Evolutionary conservation across 1,284 basidiomycete species (phyloP), one percentile per base, ranked within the genome.

Genomic region (Trametes versicolor): DNA sequence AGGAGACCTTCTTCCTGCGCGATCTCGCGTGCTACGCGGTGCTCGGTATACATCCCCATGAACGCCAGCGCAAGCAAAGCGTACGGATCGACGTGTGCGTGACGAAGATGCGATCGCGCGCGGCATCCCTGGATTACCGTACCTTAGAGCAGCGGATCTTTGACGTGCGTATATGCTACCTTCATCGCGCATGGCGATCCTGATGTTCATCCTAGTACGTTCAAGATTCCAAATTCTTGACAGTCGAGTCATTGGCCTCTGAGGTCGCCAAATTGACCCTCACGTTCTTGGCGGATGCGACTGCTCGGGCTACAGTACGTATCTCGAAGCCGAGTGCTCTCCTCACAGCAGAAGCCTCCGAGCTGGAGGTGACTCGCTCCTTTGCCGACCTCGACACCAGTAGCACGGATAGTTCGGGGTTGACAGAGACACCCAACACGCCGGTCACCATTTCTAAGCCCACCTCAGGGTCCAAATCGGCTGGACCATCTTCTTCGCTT

Each of bases 241-340:
- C 94, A 0, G 80, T 96, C 58, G 94, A 97, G 76, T 86, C 91
- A 0, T 81, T 96, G 13, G 85, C 86, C 9, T 89, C 91, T 8
- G 80, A 81, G 12, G 82, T 92, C 17, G 88, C 92, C 0, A 76
- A 81, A 48, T 72, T 77, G 53, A 74, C 79, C 4, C 77, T 87
- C 19, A 53, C 72, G 60, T 64, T 74, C 36, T 64, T 73, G 12
- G 60, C 49, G 6, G 66, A 62, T 1, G 27, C 57, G 12, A 52
- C 76, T 7, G 75, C 80, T 21, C 70, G 73, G 21, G 82, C 90
- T 9, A 85, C 82, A 0, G 83, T 95, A 29, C 83, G 85, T n/a
- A 84, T 90, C 9, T 85, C 89, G 13, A 96, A 96, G 75, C 92
- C 93, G 2, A 87, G 86, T 37, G 94, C 94, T 0, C 80, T 96